A percentile compares a stretch with the other conserved stretches of the same genome.
These are phyloP conservation scores for Cystofilobasidium ferigula DNA, from an alignment of 768 basidiomycete species.

Conservation along the genomic window DNA sequence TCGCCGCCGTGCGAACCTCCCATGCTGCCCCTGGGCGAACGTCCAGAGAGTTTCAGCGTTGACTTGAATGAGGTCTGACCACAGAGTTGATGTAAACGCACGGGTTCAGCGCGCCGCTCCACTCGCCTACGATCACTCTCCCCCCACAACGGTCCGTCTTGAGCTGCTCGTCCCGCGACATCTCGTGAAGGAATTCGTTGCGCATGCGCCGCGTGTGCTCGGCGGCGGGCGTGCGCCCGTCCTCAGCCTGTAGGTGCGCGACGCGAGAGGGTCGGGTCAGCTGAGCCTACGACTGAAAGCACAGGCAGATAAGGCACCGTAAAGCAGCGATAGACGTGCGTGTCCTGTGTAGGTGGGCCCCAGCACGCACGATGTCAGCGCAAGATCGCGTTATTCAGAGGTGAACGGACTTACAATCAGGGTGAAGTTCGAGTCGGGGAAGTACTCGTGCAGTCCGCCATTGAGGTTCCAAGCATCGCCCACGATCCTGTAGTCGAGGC, in stretches of 20 bases:
- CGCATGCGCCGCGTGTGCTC: constrained; percentile 48
- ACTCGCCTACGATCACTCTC: constrained; percentile 61
- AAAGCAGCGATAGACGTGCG: constrained; percentile 76
- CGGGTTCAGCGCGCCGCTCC: constrained; percentile 64
- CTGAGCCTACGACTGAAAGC: background rate
- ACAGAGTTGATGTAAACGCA: constrained; percentile 30
- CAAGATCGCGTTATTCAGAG: background rate
- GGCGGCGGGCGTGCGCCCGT: constrained; percentile 47
- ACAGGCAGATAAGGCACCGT: constrained; percentile 29
- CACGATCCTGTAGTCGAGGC: too few relatives aligned
- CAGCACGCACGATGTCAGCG: background rate
- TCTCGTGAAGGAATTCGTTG: constrained; percentile 35
- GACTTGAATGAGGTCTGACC: too few relatives aligned
- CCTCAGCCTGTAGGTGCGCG: constrained; percentile 36
- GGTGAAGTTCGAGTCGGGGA: constrained; percentile 46
- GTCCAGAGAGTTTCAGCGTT: background rate
- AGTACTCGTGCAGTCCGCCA: constrained; percentile 1
- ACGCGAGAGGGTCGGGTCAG: background rate
- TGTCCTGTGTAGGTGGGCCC: constrained; percentile 42
- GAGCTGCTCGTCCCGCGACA: constrained; percentile 34
- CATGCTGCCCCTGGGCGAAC: constrained; percentile 40
- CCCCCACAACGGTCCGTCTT: constrained; percentile 42
- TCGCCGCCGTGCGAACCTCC: constrained; percentile 42
- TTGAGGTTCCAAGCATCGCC: constrained; percentile 65
- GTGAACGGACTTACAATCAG: constrained; percentile 40